These are phyloP conservation scores for Puccinia polysora DNA, from an alignment of 1,284 basidiomycete genomes.

Conservation along the genomic window DNA sequence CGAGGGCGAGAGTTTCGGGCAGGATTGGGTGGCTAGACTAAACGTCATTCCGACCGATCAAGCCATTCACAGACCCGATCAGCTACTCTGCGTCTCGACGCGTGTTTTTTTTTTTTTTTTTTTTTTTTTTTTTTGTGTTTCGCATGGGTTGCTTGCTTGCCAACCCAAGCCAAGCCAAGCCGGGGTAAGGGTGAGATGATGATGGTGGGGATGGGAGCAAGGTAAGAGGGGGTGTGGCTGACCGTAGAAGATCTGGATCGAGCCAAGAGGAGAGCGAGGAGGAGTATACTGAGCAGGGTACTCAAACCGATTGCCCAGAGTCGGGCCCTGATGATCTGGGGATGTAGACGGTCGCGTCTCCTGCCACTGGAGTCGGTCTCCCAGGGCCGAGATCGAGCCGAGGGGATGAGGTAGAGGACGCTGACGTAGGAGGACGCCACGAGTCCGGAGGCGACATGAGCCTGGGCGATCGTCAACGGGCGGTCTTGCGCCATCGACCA, in stretches of 20 bases:
- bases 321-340: conserved; percentile 24
- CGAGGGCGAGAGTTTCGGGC: conserved; percentile 44
- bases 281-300: conserved; percentile 8
- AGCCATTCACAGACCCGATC: neutral
- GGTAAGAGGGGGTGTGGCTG: neutral
- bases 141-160: too few relatives aligned
- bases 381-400: conserved; percentile 13
- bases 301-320: conserved; percentile 12
- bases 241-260: too few relatives aligned
- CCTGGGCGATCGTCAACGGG: neutral
- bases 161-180: neutral
- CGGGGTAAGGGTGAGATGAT: too few relatives aligned
- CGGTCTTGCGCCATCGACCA: too few relatives aligned
- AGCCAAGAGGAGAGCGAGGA: neutral
- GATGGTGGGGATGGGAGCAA: neutral
- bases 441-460: conserved; percentile 9
- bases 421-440: conserved; percentile 19
- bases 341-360: conserved; percentile 32
- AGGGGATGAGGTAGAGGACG: conserved; percentile 25
- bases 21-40: conserved; percentile 50
- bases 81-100: neutral
- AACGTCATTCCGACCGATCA: conserved; percentile 44
- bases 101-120: too few relatives aligned
- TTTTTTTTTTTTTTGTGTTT: too few relatives aligned
- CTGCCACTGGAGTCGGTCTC: neutral